These are phyloP conservation scores for Peniophora sp. DNA, from an alignment of 1,284 basidiomycete species.

Conservation along the genomic window DNA sequence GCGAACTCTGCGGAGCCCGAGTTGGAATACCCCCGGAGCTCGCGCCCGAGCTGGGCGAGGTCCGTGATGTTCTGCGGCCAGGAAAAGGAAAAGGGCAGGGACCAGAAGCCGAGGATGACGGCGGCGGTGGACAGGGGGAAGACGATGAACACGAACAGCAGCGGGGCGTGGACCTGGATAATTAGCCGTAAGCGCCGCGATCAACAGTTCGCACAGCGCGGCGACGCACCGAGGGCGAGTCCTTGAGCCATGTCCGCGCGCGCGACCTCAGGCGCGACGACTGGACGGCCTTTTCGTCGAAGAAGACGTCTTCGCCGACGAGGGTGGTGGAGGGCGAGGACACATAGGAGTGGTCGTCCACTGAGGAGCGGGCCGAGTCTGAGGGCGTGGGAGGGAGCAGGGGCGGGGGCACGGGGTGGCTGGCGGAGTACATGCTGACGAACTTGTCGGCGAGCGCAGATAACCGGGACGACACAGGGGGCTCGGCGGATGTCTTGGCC, in stretches of 20 bases:
- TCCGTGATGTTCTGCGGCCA: conserved; percentile 73
- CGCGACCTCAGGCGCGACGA: conserved; percentile 8
- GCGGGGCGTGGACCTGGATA: conserved; percentile 49
- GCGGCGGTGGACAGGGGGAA: conserved; percentile 56
- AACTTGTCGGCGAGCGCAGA: conserved; percentile 40
- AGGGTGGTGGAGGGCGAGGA: conserved; percentile 52
- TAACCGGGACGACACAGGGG: conserved; percentile 35
- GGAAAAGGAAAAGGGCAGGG: conserved; percentile 63
- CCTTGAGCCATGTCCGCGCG: conserved; percentile 30
- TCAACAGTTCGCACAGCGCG: conserved; percentile 9
- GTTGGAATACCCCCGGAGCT: conserved; percentile 69
- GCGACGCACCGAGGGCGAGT: conserved; percentile 39
- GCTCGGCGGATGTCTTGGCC: conserved; percentile 10
- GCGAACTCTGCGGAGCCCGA: conserved; percentile 52
- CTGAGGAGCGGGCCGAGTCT: conserved; percentile 43
- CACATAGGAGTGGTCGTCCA: conserved; percentile 58
- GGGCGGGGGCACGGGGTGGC: conserved; percentile 19
- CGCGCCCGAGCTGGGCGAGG: conserved; percentile 63
- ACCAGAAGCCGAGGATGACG: conserved; percentile 41
- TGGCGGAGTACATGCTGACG: conserved; percentile 38
- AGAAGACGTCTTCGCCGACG: conserved; percentile 35
- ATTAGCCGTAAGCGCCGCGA: conserved; percentile 16
- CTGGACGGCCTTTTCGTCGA: conserved; percentile 30
- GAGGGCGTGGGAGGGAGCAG: conserved; percentile 25
- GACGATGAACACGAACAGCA: conserved; percentile 57